Evolutionary conservation across 2,329 filamentous ascomycete genomes (phyloP), one percentile per base, ranked within the genome.

Genomic region (Diaporthe aspalathi): DNA sequence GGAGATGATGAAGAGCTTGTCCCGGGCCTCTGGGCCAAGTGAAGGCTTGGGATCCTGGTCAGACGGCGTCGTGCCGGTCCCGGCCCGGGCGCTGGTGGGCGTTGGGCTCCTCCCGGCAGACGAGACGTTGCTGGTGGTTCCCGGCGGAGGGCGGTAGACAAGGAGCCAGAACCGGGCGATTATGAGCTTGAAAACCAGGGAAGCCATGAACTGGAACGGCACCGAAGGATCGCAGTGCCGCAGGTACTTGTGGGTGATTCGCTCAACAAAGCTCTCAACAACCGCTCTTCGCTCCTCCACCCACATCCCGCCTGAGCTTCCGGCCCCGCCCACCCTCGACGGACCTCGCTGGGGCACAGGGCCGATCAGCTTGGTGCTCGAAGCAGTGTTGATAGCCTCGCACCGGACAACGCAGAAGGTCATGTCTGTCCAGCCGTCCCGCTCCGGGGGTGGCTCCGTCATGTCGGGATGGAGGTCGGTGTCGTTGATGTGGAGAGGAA

Each of bases 1-100:
- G 2, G 92, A 90, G 0, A 91, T 92, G 29, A 91, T 82, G 78
- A 94, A 93, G 1, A 95, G 84, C 70, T 90, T 90, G 73, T 94
- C 88, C 70, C 90, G 89, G 11, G 89, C 50, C 29, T 29, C 38
- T 20, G 24, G 11, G 6, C 54, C 57, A 22, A 52, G 24, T 22
- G 56, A 22, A 5, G 2, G 14, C 20, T 8, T 22, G 32, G 17
- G 2, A 2, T 35, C 32, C 2, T 35, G 8, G 4, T 9, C n/a
- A 11, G 35, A 43, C 6, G 43, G 52, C 9, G 32, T 22, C 1
- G 40, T 17, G 1, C 24, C 35, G 4, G 40, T 32, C 29, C 24
- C 35, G 27, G 17, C 6, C 1, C 7, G 52, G 0, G 29, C 9
- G 3, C 20, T 16, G 1, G 20, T 2, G 5, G 29, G 60, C 8